Conservation (phyloP, 108 stramenopile species). For the Cyclotella choctawhatcheeana region DNA sequence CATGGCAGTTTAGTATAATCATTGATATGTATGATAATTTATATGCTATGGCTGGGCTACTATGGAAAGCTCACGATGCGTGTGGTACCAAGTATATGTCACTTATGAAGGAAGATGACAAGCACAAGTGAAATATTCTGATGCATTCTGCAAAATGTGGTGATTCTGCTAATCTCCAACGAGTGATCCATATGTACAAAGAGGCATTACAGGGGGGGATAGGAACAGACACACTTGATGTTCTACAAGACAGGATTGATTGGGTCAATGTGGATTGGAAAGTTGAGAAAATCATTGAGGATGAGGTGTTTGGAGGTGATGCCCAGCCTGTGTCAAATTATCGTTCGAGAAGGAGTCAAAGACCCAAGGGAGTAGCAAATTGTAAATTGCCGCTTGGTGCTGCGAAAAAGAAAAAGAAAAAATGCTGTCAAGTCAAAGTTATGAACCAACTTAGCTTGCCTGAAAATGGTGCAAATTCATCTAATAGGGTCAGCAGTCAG, state of each 20-base stretch:
- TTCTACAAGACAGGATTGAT: slow-evolving; percentile 2
- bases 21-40: too few species aligned
- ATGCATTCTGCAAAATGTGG: slow-evolving; percentile 10
- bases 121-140: background rate
- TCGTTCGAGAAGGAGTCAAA: background rate
- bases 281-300: background rate
- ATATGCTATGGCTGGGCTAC: too few species aligned
- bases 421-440: too few species aligned
- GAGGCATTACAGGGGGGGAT: too few species aligned
- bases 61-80: background rate
- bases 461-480: too few species aligned
- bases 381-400: too few species aligned
- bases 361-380: background rate
- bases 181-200: background rate
- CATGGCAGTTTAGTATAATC: too few species aligned
- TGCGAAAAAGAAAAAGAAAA: background rate
- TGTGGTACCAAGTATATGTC: background rate
- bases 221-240: too few species aligned
- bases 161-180: background rate
- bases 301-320: background rate
- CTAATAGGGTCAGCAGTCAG: too few species aligned
- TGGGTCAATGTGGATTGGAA: slow-evolving; percentile 10
- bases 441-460: too few species aligned
- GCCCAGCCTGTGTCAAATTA: background rate
- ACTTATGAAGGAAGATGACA: background rate